These are phyloP conservation scores for Uronychia setigera DNA, from an alignment of 73 alveolate species.

Conservation along the genomic window DNA sequence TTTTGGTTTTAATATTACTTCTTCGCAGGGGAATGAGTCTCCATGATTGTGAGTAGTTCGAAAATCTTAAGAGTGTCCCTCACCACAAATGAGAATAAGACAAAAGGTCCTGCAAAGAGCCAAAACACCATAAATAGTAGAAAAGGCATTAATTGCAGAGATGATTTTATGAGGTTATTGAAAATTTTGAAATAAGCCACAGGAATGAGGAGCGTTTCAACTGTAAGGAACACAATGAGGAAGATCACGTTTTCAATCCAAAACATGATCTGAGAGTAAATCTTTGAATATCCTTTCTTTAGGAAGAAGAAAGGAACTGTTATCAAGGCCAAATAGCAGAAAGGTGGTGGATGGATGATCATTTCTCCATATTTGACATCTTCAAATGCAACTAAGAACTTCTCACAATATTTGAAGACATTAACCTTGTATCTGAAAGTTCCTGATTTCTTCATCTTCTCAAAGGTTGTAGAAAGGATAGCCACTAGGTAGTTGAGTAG, in stretches of 20 bases:
- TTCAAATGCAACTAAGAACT: background rate
- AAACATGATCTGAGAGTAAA: slow-evolving; percentile 39
- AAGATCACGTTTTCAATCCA: slow-evolving; percentile 56
- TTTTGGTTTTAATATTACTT: background rate
- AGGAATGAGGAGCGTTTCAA: slow-evolving; percentile 25
- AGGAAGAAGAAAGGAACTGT: background rate
- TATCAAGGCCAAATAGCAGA: background rate
- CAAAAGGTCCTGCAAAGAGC: slow-evolving; percentile 6
- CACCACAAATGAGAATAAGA: slow-evolving; percentile 1
- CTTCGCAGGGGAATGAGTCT: background rate
- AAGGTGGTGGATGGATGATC: background rate
- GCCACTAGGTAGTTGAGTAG: background rate
- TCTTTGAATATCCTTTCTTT: slow-evolving; percentile 5
- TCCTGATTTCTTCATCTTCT: background rate
- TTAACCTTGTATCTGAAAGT: background rate
- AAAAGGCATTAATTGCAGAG: background rate
- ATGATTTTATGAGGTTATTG: background rate
- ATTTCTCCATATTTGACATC: background rate
- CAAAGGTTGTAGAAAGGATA: background rate
- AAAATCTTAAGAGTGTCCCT: slow-evolving; percentile 1
- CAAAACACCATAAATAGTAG: slow-evolving; percentile 7
- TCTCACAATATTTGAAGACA: background rate
- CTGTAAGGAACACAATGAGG: background rate
- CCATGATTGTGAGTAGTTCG: slow-evolving; percentile 1
- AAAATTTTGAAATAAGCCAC: slow-evolving; percentile 21